Conservation (phyloP, 192 early-diverging fungal species). For the Coemansia pectinata region DNA sequence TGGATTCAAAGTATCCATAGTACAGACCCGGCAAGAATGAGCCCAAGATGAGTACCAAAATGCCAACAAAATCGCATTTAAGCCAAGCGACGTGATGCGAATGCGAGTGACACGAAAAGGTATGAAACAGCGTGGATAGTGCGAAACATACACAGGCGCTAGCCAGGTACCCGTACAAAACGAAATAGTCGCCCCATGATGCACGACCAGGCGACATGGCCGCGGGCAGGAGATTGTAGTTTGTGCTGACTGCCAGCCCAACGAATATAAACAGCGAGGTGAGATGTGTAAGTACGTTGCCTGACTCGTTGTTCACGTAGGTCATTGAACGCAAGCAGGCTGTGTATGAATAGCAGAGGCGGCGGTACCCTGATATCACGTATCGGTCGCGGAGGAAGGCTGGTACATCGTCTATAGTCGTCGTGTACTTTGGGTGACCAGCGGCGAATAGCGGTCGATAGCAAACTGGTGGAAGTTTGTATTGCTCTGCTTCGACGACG, state of each 20-base stretch:
- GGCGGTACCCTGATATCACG: constrained; percentile 81
- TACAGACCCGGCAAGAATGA: constrained; percentile 54
- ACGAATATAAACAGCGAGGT: constrained; percentile 69
- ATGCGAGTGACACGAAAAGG: constrained; percentile 81
- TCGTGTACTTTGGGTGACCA: constrained; percentile 49
- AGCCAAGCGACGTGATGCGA: constrained; percentile 54
- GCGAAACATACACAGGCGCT: constrained; percentile 80
- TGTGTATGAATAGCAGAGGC: constrained; percentile 70
- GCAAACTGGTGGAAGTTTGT: constrained; percentile 14
- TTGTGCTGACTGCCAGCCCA: constrained; percentile 52
- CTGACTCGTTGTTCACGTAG: constrained; percentile 91
- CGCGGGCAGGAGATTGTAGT: constrained; percentile 40
- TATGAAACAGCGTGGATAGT: constrained; percentile 78
- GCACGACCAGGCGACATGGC: constrained; percentile 45
- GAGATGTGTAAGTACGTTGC: constrained; percentile 88
- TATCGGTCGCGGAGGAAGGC: constrained; percentile 74
- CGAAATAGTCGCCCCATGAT: constrained; percentile 65
- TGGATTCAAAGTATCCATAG: constrained; percentile 64
- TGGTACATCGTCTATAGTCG: constrained; percentile 60
- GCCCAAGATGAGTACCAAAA: constrained; percentile 75
- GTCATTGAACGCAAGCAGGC: constrained; percentile 73
- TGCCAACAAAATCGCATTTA: constrained; percentile 91
- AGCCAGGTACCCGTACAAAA: constrained; percentile 74
- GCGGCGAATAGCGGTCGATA: constrained; percentile 47
- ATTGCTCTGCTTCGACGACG: neutral